Conservation (phyloP, 345 rosid species). For the Dipteronia dyeriana region DNA sequence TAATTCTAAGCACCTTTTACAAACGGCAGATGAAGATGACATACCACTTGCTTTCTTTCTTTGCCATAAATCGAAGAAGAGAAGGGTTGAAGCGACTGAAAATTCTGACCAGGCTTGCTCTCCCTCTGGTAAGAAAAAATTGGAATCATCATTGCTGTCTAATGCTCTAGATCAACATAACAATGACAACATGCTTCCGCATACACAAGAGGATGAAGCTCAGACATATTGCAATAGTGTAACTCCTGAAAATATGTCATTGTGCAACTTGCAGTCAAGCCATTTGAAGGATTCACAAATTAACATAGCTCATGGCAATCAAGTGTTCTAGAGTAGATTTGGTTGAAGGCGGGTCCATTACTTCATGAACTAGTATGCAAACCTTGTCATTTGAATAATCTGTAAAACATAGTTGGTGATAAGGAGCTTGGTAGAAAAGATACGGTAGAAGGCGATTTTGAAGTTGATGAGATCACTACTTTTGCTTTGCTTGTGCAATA, state of each 20-base stretch:
- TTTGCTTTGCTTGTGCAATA: not conserved
- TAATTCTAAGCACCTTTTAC: conserved; percentile 5
- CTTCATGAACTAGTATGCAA: not conserved
- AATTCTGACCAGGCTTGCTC: conserved; percentile 2
- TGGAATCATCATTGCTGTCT: not conserved
- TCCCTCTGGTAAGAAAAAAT: not conserved
- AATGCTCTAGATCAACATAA: not conserved
- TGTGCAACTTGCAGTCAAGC: not conserved
- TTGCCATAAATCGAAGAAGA: conserved; percentile 21
- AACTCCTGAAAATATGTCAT: not conserved
- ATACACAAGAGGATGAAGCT: conserved; percentile 2
- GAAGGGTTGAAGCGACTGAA: conserved; percentile 13
- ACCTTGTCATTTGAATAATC: not conserved
- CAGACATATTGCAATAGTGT: not conserved
- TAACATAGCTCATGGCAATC: not conserved
- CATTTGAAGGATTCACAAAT: not conserved
- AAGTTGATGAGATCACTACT: not conserved
- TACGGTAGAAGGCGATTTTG: no score
- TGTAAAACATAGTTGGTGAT: not conserved
- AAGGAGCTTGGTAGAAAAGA: conserved; percentile 3
- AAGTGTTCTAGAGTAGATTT: not conserved
- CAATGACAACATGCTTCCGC: not conserved
- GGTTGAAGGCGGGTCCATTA: not conserved
- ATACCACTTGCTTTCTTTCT: conserved; percentile 25
- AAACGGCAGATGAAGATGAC: conserved; percentile 23